Base-by-base conservation (phyloP, 2,329 filamentous ascomycete species). In the Hypoxylon sp. region DNA sequence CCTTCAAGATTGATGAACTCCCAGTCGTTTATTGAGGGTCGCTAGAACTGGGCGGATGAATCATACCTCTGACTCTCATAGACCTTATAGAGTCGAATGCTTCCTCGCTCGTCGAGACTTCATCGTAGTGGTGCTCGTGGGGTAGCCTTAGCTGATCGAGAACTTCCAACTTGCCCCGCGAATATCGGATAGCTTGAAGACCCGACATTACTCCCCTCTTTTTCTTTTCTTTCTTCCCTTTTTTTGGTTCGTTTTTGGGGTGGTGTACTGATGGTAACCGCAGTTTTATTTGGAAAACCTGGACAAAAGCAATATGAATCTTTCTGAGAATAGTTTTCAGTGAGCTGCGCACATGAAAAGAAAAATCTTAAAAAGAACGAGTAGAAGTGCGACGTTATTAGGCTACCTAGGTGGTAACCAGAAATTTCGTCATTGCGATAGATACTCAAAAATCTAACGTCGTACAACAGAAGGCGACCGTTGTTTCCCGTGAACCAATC, bases 71-170 rank as follows among this genome's bases (percentile, higher is more conserved):
- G 5, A 91, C 89, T 52, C 89, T 82, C 93, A 96, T 96, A 14
- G 91, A 86, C 74, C 89, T 90, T 81, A 96, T 96, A 74, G 91
- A 92, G 78, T 93, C 90, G 81, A 93, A 96, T 38, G 91, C 93
- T 80, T 93, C 91, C 73, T 90, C 87, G 69, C 89, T 87, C 10
- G 87, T 91, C 30, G 85, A 85, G 58, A 95, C 87, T 69, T 86
- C 79, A 75, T 95, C 91, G 79, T 94, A 96, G 78, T 92, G 88
- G 75, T 93, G 90, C 73, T 92, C 89, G 76, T 96, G 92, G 13
- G 93, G 93, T 21, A 96, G 86, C 68, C 89, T 88, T n/a, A 96
- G 88, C 82, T 96, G 93, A 79, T 96, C 92, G 60, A 96, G 87
- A 71, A 96, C 93, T 72, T 92, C 85, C 63, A 96, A 85, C 78